Conservation (phyloP, 1,139 yeast species). For the Trichomonascaceae sp. region DNA sequence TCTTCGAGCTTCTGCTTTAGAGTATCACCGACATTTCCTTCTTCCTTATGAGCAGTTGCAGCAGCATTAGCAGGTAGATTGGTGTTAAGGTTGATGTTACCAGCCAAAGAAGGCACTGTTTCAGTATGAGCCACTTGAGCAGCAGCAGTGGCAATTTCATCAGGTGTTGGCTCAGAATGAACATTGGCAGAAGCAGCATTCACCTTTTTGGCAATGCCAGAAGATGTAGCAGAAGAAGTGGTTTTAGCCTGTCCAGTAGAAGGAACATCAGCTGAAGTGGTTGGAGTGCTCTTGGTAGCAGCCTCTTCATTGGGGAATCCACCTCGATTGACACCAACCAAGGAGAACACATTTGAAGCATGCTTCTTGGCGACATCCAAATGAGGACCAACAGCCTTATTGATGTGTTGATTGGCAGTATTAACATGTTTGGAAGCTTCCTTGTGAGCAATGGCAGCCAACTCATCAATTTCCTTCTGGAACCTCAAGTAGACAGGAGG, state of each 20-base stretch:
- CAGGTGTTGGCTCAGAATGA: slow-evolving; percentile 16
- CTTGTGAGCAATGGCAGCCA: slow-evolving; percentile 51
- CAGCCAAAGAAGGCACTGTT: slow-evolving; percentile 29
- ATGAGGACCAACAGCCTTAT: slow-evolving; percentile 37
- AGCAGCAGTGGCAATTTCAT: background rate
- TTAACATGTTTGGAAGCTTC: slow-evolving; percentile 51
- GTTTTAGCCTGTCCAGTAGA: slow-evolving; percentile 19
- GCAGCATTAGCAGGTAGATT: slow-evolving; percentile 16
- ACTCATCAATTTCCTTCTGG: slow-evolving; percentile 76
- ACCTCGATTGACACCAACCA: slow-evolving; percentile 32
- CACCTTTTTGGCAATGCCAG: slow-evolving; percentile 5
- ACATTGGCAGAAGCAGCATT: slow-evolving; percentile 20
- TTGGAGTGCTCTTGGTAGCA: slow-evolving; percentile 8
- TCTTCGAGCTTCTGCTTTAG: background rate
- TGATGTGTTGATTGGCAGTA: slow-evolving; percentile 50
- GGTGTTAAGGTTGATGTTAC: slow-evolving; percentile 28
- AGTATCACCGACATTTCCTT: background rate
- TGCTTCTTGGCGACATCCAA: slow-evolving; percentile 31
- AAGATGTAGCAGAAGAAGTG: slow-evolving; percentile 12
- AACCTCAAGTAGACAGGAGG: slow-evolving; percentile 71
- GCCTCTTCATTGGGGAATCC: slow-evolving; percentile 27
- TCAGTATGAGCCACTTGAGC: slow-evolving; percentile 20
- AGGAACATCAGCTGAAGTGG: slow-evolving; percentile 15
- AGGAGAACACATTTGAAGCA: slow-evolving; percentile 53
- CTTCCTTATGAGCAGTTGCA: slow-evolving; percentile 7